These are phyloP conservation scores for Ajuga chamaepitys DNA, from an alignment of 257 asterid species.

Conservation along the genomic window DNA sequence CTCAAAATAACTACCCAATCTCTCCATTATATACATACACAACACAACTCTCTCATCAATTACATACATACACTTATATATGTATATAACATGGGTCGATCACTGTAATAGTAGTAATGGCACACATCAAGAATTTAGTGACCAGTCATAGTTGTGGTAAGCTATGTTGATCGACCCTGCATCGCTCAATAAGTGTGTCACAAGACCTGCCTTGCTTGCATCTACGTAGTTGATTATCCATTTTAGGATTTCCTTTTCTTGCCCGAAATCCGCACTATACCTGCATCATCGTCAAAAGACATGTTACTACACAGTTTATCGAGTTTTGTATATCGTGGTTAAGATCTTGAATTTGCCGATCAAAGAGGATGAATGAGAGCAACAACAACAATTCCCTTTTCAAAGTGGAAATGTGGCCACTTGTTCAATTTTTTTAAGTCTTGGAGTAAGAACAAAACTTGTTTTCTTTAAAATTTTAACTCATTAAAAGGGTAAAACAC, in stretches of 20 bases:
- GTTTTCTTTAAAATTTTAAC: too few relatives aligned
- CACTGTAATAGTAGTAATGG: too few relatives aligned
- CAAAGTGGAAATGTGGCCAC: too few relatives aligned
- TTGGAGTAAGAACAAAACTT: too few relatives aligned
- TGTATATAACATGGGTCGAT: neutral
- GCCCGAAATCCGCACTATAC: constrained; percentile 85
- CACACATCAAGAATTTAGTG: constrained; percentile 43
- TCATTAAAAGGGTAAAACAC: too few relatives aligned
- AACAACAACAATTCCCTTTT: too few relatives aligned
- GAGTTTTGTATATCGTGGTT: too few relatives aligned
- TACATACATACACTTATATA: constrained; percentile 5
- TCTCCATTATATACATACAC: neutral
- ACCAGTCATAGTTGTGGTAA: constrained; percentile 72
- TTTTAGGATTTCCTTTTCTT: constrained; percentile 55
- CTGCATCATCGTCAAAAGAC: constrained; percentile 31
- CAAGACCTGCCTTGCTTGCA: constrained; percentile 79
- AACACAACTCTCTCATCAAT: neutral
- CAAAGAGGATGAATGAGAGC: too few relatives aligned
- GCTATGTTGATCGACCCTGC: constrained; percentile 54
- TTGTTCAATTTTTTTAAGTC: too few relatives aligned
- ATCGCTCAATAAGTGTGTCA: constrained; percentile 71
- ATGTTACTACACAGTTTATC: too few relatives aligned
- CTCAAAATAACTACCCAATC: constrained; percentile 3
- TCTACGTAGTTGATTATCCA: constrained; percentile 73
- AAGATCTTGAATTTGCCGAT: too few relatives aligned